Evolutionary conservation across 768 basidiomycete species (phyloP), one percentile per base, ranked within the genome.

Genomic region (Podaxis rugospora): DNA sequence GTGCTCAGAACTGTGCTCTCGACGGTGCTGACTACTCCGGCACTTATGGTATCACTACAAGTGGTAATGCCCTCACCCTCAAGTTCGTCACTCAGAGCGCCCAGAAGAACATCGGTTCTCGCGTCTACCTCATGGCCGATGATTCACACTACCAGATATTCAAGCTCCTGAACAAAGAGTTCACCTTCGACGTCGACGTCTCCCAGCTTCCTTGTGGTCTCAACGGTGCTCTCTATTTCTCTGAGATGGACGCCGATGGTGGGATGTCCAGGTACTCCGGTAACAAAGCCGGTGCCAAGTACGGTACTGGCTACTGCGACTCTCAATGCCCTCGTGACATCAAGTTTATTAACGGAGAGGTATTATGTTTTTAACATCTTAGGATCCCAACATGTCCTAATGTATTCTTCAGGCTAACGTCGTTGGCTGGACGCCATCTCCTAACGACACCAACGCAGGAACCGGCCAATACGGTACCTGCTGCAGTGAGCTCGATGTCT

Each of bases 131-230:
- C 69, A 72, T 86, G 76, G 72, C 70, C 59, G 72, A 70, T 70
- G 76, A 77, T 56, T 69, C 72, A 64, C 64, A 69, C 42, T 86
- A 86, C 76, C 66, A 76, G 65, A 68, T 72, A 65, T 76, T 77
- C 73, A 72, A 75, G 65, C 69, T 83, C 62, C 69, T 77, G 61
- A 84, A 84, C 77, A 75, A 82, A 68, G 84, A 85, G 71, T 83
- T 85, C 74, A 77, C 81, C 59, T 84, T 85, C 74, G 82, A 83
- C 71, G 83, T 85, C 67, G 82, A 84, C 68, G 75, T 85, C 63
- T 81, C 82, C 64, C 75, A 82, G 67, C 77, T 85, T 54, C 78
- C 78, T 28, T 84, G 83, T 66, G 84, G 83, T 63, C 77, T 84
- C 67, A 85, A 85, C 72, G 83, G 82, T 68, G 83, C 83, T 37